A percentile compares a stretch with the other conserved stretches of the same genome.
These are phyloP conservation scores for Penicillium glabrum DNA, from an alignment of 2,329 filamentous ascomycete genomes.

Conservation along the genomic window DNA sequence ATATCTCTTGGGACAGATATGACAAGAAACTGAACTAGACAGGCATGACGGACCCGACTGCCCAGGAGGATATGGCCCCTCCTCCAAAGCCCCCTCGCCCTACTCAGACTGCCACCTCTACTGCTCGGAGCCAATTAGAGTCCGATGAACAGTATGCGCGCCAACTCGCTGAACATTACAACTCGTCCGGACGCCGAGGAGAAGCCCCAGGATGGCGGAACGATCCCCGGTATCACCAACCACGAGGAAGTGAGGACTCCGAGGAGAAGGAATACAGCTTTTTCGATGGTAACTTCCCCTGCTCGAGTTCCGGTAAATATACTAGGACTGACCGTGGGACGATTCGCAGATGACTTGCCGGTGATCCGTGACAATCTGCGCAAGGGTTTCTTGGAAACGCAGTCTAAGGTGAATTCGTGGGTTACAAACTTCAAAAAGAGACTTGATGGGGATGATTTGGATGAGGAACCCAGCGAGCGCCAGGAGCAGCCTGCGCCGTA, in stretches of 20 bases:
- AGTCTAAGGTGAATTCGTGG: slow-evolving; percentile 90
- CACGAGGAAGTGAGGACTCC: slow-evolving; percentile 56
- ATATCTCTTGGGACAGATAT: not conserved
- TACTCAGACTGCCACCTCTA: slow-evolving; percentile 50
- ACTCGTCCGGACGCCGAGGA: slow-evolving; percentile 42
- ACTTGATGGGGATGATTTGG: slow-evolving; percentile 79
- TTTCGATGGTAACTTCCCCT: slow-evolving; percentile 63
- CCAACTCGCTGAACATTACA: slow-evolving; percentile 89
- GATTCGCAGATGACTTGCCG: slow-evolving; percentile 73
- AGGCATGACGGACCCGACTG: slow-evolving; percentile 80
- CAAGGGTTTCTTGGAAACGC: slow-evolving; percentile 93
- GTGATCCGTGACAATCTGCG: slow-evolving; percentile 89
- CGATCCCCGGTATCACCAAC: slow-evolving; percentile 42
- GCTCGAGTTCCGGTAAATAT: not conserved
- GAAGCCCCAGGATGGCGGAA: slow-evolving; percentile 32
- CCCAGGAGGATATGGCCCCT: slow-evolving; percentile 61
- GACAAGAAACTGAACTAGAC: slow-evolving; percentile 9
- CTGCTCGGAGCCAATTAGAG: slow-evolving; percentile 76
- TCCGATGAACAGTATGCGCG: slow-evolving; percentile 89
- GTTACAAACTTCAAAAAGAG: slow-evolving; percentile 89
- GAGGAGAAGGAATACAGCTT: slow-evolving; percentile 82
- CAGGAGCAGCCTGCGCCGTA: slow-evolving; percentile 38
- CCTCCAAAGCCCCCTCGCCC: slow-evolving; percentile 81
- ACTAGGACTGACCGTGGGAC: slow-evolving; percentile 3
- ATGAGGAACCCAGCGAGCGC: slow-evolving; percentile 26